phyloP scores from a whole-genome alignment of 1,284 basidiomycete species.

The Sutorius eximius region DNA sequence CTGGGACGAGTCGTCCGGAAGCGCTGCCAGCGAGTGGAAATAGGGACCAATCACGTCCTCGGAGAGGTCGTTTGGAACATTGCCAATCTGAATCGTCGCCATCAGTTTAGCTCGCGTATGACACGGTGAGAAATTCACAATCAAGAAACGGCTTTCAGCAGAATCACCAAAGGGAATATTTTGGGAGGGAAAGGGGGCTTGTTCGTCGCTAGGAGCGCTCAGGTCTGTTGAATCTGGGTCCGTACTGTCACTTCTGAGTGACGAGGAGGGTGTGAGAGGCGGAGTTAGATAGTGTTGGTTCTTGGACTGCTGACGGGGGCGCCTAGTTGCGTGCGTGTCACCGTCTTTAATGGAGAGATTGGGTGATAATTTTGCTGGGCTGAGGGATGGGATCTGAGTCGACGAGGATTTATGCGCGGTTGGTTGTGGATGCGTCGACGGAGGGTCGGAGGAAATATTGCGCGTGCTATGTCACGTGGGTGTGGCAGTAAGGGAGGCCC shows the following conservation, averaged over 20 bases:
- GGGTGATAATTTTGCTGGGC: constrained; percentile 14
- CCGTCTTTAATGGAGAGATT: constrained; percentile 16
- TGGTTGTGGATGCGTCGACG: constrained; percentile 33
- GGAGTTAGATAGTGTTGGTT: constrained; percentile 50
- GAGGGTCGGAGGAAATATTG: constrained; percentile 36
- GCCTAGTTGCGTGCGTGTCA: constrained; percentile 23
- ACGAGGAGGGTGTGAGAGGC: constrained; percentile 57
- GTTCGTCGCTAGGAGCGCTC: constrained; percentile 9
- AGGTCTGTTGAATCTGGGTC: constrained; percentile 33
- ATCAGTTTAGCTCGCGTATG: constrained; percentile 16
- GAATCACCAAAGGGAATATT: constrained; percentile 12
- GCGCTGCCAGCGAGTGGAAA: constrained; percentile 27
- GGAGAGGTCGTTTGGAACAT: constrained; percentile 36
- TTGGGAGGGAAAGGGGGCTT: constrained; percentile 5
- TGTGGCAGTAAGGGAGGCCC: constrained; percentile 12
- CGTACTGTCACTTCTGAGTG: constrained; percentile 41
- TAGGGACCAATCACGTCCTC: constrained; percentile 37
- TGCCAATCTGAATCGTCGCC: constrained; percentile 30
- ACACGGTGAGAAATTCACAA: constrained; percentile 33
- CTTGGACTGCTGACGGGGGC: constrained; percentile 27
- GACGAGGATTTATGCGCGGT: constrained; percentile 17
- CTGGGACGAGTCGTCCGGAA: constrained; percentile 12
- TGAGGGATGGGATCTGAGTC: constrained; percentile 14
- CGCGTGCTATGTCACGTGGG: constrained; percentile 25
- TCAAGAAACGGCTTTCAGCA: constrained; percentile 44